These are phyloP conservation scores for Coemansia sp. DNA, from an alignment of 192 early-diverging fungal genomes.

Conservation along the genomic window DNA sequence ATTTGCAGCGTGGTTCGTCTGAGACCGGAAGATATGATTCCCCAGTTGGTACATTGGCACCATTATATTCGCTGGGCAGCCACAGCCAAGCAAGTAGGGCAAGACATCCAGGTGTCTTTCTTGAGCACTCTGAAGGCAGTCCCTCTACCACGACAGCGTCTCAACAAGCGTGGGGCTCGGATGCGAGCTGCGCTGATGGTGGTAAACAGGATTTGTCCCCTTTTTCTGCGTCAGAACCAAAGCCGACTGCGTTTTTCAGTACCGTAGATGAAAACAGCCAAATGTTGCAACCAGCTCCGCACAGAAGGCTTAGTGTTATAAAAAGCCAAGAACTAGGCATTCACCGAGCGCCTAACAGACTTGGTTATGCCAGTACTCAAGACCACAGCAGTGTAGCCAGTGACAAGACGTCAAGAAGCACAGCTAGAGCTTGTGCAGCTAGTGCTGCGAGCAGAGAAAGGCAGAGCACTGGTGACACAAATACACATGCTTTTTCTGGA, in stretches of 20 bases:
- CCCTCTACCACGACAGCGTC: not conserved
- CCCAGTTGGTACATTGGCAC: slow-evolving; percentile 7
- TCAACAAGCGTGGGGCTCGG: not conserved
- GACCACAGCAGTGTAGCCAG: not conserved
- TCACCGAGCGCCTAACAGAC: not conserved
- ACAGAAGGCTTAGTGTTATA: slow-evolving; percentile 35
- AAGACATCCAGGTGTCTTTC: not conserved
- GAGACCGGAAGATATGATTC: slow-evolving; percentile 35
- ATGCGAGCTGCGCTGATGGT: not conserved
- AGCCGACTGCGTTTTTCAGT: not conserved
- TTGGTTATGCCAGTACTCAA: not conserved
- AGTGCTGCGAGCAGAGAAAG: not conserved
- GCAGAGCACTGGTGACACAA: not conserved
- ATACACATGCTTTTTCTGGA: not conserved
- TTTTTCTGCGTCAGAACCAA: not conserved
- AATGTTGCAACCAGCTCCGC: slow-evolving; percentile 7
- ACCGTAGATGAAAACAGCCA: not conserved
- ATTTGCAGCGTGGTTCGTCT: slow-evolving; percentile 40
- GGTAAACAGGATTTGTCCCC: not conserved
- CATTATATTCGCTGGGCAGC: slow-evolving; percentile 25
- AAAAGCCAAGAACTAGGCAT: slow-evolving; percentile 32
- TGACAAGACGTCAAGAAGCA: not conserved
- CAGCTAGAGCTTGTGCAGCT: not conserved
- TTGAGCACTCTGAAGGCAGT: not conserved
- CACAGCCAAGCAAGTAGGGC: slow-evolving; percentile 4